Conservation (phyloP, 805 yeast genomes). For the Cyberlindnera maritima region DNA sequence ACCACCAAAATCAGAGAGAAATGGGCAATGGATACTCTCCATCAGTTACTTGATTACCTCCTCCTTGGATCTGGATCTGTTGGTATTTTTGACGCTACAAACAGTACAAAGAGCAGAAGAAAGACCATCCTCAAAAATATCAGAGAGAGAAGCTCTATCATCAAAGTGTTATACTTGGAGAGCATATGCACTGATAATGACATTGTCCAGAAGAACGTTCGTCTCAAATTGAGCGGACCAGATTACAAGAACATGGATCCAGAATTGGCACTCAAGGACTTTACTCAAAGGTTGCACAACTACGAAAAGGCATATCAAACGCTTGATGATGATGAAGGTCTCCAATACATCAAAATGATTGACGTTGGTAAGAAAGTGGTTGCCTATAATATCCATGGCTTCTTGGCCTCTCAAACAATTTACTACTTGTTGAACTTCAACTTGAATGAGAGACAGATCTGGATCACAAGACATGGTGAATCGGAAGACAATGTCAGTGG, state of each 20-base stretch:
- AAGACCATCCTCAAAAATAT: conserved; percentile 55
- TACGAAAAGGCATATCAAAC: conserved; percentile 91
- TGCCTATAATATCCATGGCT: conserved; percentile 84
- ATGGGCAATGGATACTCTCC: conserved; percentile 96
- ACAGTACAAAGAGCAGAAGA: conserved; percentile 67
- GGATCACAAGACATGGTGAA: conserved; percentile 96
- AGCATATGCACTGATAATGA: conserved; percentile 80
- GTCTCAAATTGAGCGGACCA: conserved; percentile 87
- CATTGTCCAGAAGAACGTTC: conserved; percentile 78
- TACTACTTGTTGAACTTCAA: conserved; percentile 89
- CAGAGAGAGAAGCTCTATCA: conserved; percentile 51
- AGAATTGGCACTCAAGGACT: conserved; percentile 73
- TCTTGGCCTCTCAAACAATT: conserved; percentile 88
- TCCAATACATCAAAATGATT: conserved; percentile 91
- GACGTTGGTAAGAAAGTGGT: conserved; percentile 94
- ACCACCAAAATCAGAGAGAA: conserved; percentile 72
- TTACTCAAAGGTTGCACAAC: conserved; percentile 73
- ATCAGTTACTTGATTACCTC: conserved; percentile 77
- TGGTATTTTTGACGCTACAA: conserved; percentile 88
- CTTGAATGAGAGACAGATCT: conserved; percentile 82
- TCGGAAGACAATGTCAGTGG: conserved; percentile 82
- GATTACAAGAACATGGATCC: conserved; percentile 88
- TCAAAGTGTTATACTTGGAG: conserved; percentile 83
- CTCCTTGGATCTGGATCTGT: conserved; percentile 82
- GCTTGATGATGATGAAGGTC: conserved; percentile 70